Evolutionary conservation across 2,329 filamentous ascomycete species (phyloP).

Genomic region (Rhynchosporium agropyri): DNA sequence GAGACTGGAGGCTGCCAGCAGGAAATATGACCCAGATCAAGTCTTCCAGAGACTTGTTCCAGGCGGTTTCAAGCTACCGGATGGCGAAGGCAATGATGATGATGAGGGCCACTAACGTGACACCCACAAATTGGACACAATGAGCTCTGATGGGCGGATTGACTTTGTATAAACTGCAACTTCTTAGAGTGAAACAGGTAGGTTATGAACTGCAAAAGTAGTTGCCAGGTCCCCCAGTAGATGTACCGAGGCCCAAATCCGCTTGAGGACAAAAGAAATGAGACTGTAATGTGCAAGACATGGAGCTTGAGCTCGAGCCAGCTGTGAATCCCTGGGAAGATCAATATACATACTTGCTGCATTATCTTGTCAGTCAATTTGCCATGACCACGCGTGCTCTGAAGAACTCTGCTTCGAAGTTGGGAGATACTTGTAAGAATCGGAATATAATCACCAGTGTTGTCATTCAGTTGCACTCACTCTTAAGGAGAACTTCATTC

Average conservation of each 20-base stretch:
- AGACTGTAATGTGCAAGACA: neutral
- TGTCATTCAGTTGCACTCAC: neutral
- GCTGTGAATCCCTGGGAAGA: neutral
- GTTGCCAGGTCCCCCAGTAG: too few species aligned
- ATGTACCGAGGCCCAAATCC: too few species aligned
- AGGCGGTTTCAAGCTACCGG: constrained; percentile 25
- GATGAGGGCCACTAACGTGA: neutral
- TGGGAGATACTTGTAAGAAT: neutral
- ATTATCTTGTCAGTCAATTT: neutral
- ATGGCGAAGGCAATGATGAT: neutral
- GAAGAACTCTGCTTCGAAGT: too few species aligned
- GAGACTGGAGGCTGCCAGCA: constrained; percentile 40
- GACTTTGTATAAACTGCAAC: too few species aligned
- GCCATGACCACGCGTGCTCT: neutral
- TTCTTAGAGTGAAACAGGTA: too few species aligned
- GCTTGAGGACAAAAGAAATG: too few species aligned
- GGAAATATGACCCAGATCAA: constrained; percentile 44
- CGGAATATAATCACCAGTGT: too few species aligned
- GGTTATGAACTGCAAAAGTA: too few species aligned
- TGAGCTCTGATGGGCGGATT: too few species aligned
- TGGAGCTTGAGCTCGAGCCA: constrained; percentile 10
- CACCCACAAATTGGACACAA: too few species aligned
- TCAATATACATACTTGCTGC: neutral
- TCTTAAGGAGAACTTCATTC: neutral
- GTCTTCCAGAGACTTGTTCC: constrained; percentile 25